Base-by-base conservation (phyloP, 176 grass and related monocot genomes). In the Oryza glumipatula region DNA sequence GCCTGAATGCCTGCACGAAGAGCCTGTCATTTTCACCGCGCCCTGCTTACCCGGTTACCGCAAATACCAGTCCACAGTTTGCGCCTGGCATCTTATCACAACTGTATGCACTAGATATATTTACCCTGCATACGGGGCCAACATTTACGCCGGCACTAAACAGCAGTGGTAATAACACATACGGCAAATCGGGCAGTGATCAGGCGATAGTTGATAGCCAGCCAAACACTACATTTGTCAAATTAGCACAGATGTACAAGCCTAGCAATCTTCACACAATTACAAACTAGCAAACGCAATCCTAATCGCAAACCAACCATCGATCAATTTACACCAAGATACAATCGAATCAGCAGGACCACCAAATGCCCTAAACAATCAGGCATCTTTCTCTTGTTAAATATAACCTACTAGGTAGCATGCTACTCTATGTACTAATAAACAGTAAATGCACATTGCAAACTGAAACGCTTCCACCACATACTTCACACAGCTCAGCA, bases 211-310 rank as follows among this genome's bases (percentile, higher is more conserved):
- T 56, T 56, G 16, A 56, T 56, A 56, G 52, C 52, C 52, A 56
- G 16, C 52, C 52, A 17, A 21, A 56, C 4, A 44, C 16, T 21
- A 21, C 16, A 58, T 21, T 9, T 58, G 19, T 6, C 54, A 58
- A 58, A 26, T 70, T 58, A 80, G 60, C 14, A 80, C 56, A 6
- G 23, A 80, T 86, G 56, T 80, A 80, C 77, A 74, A 39, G 30
- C 69, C 44, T 16, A 41, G 28, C 60, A 45, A 35, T 28, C 17
- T 83, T 17, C 63, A 56, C 14, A 86, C 47, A 36, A 26, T 60
- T 52, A 82, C 78, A 87, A 61, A 23, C 39, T 70, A 87, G 14
- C 39, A 81, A 65, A 61, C 32, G 49, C 61, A 76, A 69, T 23
- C 36, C 71, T 58, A 60, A 4, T 82, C 39, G 48, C 28, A 76